Evolutionary conservation across 306 rosid species (phyloP).

Genomic region (Begonia loranthoides): DNA sequence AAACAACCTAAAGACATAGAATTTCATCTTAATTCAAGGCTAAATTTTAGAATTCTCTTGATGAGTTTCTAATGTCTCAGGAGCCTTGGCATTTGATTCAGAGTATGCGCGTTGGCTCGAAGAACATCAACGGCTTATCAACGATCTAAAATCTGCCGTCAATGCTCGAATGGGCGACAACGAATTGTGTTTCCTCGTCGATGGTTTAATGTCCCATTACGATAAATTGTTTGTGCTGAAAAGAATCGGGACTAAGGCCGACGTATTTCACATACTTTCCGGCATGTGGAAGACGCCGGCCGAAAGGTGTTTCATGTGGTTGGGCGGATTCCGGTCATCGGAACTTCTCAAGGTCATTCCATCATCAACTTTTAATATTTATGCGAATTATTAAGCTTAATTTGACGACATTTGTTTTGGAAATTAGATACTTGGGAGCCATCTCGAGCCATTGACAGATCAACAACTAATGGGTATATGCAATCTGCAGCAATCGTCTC

Average conservation of each 20-base stretch:
- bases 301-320: constrained; percentile 87
- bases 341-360: constrained; percentile 68
- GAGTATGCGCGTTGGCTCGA: constrained; percentile 70
- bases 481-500: constrained; percentile 73
- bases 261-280: constrained; percentile 80
- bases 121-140: constrained; percentile 53
- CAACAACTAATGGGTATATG: constrained; percentile 66
- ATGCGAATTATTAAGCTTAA: not conserved
- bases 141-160: constrained; percentile 43
- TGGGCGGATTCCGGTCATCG: constrained; percentile 78
- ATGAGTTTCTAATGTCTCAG: constrained; percentile 12
- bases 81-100: constrained; percentile 55
- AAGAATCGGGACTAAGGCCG: constrained; percentile 60
- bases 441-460: constrained; percentile 65
- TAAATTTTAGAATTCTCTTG: too few relatives aligned
- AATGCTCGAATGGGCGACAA: constrained; percentile 54
- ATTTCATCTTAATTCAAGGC: too few relatives aligned
- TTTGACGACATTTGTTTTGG: not conserved
- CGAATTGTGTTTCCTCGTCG: constrained; percentile 52
- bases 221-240: constrained; percentile 62
- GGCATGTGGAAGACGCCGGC: constrained; percentile 89
- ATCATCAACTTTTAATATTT: not conserved
- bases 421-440: constrained; percentile 55
- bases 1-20: too few relatives aligned
- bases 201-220: constrained; percentile 52